phyloP scores from a whole-genome alignment of 345 rosid species.

The Linum trigynum region DNA sequence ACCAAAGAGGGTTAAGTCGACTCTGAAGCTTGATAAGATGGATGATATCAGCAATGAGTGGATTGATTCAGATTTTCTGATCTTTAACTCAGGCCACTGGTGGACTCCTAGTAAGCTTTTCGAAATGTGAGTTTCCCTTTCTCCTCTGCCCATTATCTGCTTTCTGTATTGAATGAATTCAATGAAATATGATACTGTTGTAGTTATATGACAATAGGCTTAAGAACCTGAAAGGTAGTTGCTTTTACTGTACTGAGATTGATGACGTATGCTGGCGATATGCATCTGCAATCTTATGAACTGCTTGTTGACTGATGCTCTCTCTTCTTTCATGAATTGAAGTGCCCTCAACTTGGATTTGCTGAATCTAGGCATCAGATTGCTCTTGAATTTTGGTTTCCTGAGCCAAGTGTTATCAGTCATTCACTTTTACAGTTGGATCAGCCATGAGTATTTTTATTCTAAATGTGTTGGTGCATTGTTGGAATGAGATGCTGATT shows the following conservation, averaged over 20 bases:
- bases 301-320: no score
- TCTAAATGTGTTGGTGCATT: no score
- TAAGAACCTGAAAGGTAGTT: no score
- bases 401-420: background rate
- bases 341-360: background rate
- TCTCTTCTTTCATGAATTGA: background rate
- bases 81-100: slow-evolving; percentile 75
- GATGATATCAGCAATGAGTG: slow-evolving; percentile 63
- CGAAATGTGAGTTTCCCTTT: slow-evolving; percentile 44
- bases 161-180: background rate
- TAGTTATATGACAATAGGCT: no score
- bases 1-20: slow-evolving; percentile 57
- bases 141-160: background rate
- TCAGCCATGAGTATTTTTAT: no score
- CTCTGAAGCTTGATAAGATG: slow-evolving; percentile 41
- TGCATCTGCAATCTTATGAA: background rate
- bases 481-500: background rate
- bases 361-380: no score
- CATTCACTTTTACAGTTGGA: background rate
- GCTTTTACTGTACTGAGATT: no score
- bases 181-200: no score
- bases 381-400: background rate
- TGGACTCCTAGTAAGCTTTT: slow-evolving; percentile 66
- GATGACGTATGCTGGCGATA: background rate
- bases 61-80: slow-evolving; percentile 53